Percentiles rank a stretch among this genome's conserved stretches.
Conservation (phyloP, 129 eudicot genomes). For the Helianthus annuus region HanXRQr2.0-SUNRISE NC_035444.2:5266181-5266680, state of each 20-base stretch:
- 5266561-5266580: too few species aligned
- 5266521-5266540: too few species aligned
- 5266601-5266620: too few species aligned
- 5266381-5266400: not conserved
- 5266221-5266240: conserved; percentile 3
- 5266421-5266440: not conserved
- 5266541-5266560: too few species aligned
- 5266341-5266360: not conserved
- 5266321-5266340: not conserved
- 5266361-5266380: not conserved
- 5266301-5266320: conserved; percentile 14
- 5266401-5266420: not conserved
- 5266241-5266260: not conserved
- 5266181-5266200: conserved; percentile 3
- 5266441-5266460: not conserved
- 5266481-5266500: not conserved
- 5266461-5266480: not conserved
- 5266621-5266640: too few species aligned
- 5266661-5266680: too few species aligned
- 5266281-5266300: conserved; percentile 13
- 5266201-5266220: conserved; percentile 3
- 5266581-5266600: too few species aligned
- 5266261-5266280: not conserved
- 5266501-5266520: too few species aligned
- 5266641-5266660: too few species aligned